Conservation (phyloP, 202 grass and related monocot genomes). For the Schoenoplectus triqueter region DNA sequence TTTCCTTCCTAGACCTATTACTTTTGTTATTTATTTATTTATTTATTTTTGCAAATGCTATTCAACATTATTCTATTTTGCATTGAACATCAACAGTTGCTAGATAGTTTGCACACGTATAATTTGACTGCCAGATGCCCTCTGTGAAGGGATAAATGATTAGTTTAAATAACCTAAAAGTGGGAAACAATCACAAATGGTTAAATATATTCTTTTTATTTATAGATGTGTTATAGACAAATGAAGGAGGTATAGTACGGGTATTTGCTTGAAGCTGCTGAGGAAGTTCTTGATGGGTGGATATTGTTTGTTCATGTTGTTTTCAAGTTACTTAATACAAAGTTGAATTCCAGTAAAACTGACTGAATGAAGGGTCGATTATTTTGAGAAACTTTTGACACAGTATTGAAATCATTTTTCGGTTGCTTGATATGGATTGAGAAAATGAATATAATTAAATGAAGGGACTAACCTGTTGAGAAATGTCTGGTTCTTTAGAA, state of each 20-base stretch:
- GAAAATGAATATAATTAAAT: background rate
- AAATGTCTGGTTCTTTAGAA: conserved; percentile 16
- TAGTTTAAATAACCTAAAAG: conserved; percentile 1
- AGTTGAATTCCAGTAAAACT: background rate
- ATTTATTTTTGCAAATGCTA: conserved; percentile 1
- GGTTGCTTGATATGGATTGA: background rate
- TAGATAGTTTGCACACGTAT: background rate
- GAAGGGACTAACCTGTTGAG: background rate
- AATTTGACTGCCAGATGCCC: background rate
- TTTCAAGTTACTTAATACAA: background rate
- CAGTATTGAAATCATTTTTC: background rate
- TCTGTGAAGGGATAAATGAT: no score
- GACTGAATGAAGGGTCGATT: background rate
- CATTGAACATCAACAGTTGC: background rate
- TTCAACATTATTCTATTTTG: background rate
- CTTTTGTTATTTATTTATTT: background rate
- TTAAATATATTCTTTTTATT: conserved; percentile 1
- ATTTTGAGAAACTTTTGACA: background rate
- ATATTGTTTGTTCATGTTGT: background rate
- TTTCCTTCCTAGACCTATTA: background rate
- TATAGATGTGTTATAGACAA: background rate
- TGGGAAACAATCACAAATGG: background rate
- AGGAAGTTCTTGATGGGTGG: background rate
- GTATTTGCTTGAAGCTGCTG: background rate
- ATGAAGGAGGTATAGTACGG: background rate